Conservation (phyloP, 2,329 filamentous ascomycete genomes). For the Elsinoe ampelina region DNA sequence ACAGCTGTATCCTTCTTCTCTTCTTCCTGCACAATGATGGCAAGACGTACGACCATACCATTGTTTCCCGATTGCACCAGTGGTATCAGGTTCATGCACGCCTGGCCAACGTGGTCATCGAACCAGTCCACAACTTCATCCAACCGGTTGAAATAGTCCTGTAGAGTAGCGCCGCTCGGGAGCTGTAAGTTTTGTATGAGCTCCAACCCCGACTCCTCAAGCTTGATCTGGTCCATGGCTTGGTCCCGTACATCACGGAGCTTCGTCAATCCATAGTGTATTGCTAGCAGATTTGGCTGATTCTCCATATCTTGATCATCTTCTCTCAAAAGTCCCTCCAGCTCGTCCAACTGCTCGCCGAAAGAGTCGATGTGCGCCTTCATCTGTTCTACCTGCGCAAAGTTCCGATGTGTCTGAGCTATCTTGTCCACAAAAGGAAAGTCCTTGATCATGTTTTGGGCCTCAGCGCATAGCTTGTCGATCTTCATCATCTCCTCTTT, state of each 20-base stretch:
- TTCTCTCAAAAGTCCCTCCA: conserved; percentile 69
- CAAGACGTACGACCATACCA: conserved; percentile 80
- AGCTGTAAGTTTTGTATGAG: conserved; percentile 66
- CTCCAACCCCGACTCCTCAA: conserved; percentile 86
- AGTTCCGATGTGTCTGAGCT: conserved; percentile 92
- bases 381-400: conserved; percentile 89
- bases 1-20: conserved; percentile 94
- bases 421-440: conserved; percentile 88
- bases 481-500: conserved; percentile 99
- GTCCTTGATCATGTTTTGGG: conserved; percentile 94
- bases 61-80: conserved; percentile 80
- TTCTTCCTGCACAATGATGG: conserved; percentile 86
- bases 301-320: conserved; percentile 80
- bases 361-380: conserved; percentile 83
- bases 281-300: conserved; percentile 81
- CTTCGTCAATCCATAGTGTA: conserved; percentile 87
- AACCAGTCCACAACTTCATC: conserved; percentile 90
- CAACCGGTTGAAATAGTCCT: conserved; percentile 79
- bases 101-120: conserved; percentile 82
- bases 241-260: conserved; percentile 91
- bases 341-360: conserved; percentile 61
- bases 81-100: conserved; percentile 83
- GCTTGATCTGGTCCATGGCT: conserved; percentile 88
- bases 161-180: conserved; percentile 60
- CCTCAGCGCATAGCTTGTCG: conserved; percentile 92